Percentiles rank a stretch among this genome's conserved stretches.
phyloP scores from a whole-genome alignment of 176 grass and related monocot genomes.

The Phoenix dactylifera region DNA sequence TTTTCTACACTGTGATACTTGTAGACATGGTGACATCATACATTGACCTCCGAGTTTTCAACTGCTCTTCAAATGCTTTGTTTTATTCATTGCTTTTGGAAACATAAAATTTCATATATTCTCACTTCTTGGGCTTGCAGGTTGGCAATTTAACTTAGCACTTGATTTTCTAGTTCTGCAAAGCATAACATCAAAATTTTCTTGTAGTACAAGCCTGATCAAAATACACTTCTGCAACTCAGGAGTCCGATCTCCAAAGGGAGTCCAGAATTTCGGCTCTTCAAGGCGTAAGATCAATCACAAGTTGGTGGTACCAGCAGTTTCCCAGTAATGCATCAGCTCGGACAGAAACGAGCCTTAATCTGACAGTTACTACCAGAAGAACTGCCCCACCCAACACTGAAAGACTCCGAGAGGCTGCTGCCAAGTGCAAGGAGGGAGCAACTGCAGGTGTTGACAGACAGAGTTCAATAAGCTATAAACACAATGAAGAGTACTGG shows the following conservation, averaged over 20 bases:
- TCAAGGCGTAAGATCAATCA: constrained; percentile 66
- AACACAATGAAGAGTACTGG: constrained; percentile 52
- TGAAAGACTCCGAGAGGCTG: constrained; percentile 56
- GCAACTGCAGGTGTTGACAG: not conserved
- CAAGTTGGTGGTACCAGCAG: constrained; percentile 79
- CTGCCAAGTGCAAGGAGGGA: constrained; percentile 37
- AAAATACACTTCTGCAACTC: constrained; percentile 3
- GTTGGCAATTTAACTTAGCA: too few species aligned
- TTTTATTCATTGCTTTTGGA: too few species aligned
- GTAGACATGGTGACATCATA: too few species aligned
- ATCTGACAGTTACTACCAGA: constrained; percentile 18
- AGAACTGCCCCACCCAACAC: constrained; percentile 11
- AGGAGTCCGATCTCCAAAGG: constrained; percentile 41
- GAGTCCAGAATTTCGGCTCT: constrained; percentile 51
- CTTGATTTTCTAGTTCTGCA: too few species aligned
- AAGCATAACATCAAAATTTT: too few species aligned
- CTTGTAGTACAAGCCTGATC: too few species aligned
- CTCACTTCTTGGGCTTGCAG: too few species aligned
- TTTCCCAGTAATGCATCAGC: constrained; percentile 30
- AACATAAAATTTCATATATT: too few species aligned
- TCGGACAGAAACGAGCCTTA: constrained; percentile 24
- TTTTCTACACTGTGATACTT: too few species aligned
- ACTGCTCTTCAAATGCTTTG: too few species aligned
- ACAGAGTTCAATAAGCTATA: not conserved
- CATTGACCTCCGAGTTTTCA: too few species aligned